Conservation (phyloP, 2,329 filamentous ascomycete genomes). For the Penicillium sp. region DNA sequence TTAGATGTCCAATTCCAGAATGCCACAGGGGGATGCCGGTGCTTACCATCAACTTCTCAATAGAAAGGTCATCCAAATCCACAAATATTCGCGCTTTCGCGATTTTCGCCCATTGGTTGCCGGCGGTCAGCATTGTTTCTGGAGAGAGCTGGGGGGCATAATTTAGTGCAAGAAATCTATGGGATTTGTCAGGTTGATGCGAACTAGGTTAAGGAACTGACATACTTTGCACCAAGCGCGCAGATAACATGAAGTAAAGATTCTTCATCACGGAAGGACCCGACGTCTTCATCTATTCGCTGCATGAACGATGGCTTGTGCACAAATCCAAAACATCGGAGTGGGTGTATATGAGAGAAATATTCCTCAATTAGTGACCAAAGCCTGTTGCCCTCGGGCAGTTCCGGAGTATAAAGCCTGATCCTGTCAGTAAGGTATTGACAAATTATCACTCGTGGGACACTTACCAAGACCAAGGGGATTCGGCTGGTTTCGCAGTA, state of each 20-base stretch:
- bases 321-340: constrained; percentile 33
- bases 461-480: constrained; percentile 6
- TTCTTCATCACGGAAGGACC: constrained; percentile 17
- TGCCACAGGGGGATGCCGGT: background rate
- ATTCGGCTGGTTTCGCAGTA: background rate
- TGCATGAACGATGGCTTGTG: constrained; percentile 34
- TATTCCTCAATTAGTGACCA: constrained; percentile 26
- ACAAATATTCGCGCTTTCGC: constrained; percentile 19
- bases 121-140: constrained; percentile 14
- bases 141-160: constrained; percentile 8
- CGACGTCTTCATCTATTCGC: constrained; percentile 27
- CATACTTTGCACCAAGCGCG: constrained; percentile 30
- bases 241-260: constrained; percentile 31
- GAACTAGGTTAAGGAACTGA: background rate
- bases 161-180: constrained; percentile 16
- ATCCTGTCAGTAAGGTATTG: background rate
- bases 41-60: constrained; percentile 23
- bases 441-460: background rate
- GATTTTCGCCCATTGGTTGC: constrained; percentile 20
- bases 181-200: background rate
- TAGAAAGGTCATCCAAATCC: constrained; percentile 21
- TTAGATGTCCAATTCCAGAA: no score
- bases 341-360: constrained; percentile 33
- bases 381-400: constrained; percentile 16
- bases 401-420: constrained; percentile 15